These are phyloP conservation scores for Malassezia restricta DNA, from an alignment of 1,284 basidiomycete genomes.

Conservation along the genomic window DNA sequence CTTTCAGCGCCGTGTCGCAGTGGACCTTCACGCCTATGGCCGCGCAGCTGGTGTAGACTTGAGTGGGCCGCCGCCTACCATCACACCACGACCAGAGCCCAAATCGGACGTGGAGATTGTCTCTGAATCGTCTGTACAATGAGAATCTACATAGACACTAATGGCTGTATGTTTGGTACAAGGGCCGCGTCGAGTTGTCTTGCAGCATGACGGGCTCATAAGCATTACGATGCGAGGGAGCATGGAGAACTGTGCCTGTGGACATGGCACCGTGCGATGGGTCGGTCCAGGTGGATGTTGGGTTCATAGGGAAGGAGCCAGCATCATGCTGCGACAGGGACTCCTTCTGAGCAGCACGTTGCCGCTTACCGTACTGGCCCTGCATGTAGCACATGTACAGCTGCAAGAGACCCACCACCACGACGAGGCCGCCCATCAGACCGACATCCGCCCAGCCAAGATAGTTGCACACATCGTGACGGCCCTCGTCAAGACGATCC, in stretches of 20 bases:
- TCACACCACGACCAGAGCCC: conserved; percentile 11
- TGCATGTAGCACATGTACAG: conserved; percentile 43
- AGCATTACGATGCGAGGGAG: neutral
- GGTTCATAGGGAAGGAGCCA: neutral
- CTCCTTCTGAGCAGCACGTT: conserved; percentile 17
- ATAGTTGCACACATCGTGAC: conserved; percentile 30
- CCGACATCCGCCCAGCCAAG: conserved; percentile 42
- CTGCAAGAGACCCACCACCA: conserved; percentile 38
- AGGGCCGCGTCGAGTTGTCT: neutral
- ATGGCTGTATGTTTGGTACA: neutral
- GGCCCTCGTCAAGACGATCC: conserved; percentile 3
- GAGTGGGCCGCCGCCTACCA: conserved; percentile 36
- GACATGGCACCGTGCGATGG: too few species aligned
- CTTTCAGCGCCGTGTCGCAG: conserved; percentile 28
- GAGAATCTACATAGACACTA: neutral
- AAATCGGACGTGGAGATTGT: conserved; percentile 5
- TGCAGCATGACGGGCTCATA: conserved; percentile 3
- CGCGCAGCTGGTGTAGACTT: conserved; percentile 36
- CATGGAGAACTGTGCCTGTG: too few species aligned
- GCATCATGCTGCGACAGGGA: neutral
- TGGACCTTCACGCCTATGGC: conserved; percentile 41
- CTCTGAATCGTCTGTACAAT: conserved; percentile 1
- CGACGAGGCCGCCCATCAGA: conserved; percentile 32
- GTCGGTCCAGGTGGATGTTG: too few species aligned
- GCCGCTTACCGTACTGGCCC: conserved; percentile 33